Percentiles rank a stretch among this genome's conserved stretches.
Evolutionary conservation across 495 filamentous ascomycete genomes (phyloP).

Genomic region (Penicillium simplicissimum): DNA sequence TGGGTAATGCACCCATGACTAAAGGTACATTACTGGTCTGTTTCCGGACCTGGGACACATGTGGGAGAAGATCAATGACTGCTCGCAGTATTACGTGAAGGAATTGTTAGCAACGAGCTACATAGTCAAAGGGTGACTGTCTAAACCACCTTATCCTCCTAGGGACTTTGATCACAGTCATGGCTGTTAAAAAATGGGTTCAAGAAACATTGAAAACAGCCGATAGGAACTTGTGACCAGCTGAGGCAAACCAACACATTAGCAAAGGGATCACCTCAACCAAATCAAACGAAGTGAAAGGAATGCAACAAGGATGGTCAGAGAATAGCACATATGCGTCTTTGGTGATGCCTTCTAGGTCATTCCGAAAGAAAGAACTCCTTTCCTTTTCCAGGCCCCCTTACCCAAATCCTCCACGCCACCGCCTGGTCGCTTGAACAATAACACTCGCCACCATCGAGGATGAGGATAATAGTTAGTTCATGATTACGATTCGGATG

Average conservation of each 20-base stretch:
- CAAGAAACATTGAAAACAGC: background rate
- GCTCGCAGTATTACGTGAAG: background rate
- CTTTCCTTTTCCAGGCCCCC: background rate
- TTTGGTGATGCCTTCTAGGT: background rate
- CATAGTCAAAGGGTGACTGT: too few species aligned
- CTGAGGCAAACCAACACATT: conserved; percentile 3
- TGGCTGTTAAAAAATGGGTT: background rate
- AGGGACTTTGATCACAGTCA: background rate
- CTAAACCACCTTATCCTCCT: too few species aligned
- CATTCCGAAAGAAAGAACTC: background rate
- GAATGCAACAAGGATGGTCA: background rate
- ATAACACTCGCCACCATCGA: conserved; percentile 12
- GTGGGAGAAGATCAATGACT: too few species aligned
- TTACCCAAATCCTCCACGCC: conserved; percentile 8
- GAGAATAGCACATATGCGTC: background rate
- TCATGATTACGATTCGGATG: background rate
- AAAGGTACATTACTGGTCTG: conserved; percentile 2
- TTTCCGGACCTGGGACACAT: conserved; percentile 34
- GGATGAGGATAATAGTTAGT: background rate
- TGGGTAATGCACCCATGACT: background rate
- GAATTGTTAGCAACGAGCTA: too few species aligned
- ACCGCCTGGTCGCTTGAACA: conserved; percentile 21
- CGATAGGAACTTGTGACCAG: conserved; percentile 15
- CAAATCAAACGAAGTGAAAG: background rate
- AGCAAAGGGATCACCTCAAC: background rate